These are phyloP conservation scores for Abrus precatorius DNA, from an alignment of 306 rosid species.

Conservation along the genomic window DNA sequence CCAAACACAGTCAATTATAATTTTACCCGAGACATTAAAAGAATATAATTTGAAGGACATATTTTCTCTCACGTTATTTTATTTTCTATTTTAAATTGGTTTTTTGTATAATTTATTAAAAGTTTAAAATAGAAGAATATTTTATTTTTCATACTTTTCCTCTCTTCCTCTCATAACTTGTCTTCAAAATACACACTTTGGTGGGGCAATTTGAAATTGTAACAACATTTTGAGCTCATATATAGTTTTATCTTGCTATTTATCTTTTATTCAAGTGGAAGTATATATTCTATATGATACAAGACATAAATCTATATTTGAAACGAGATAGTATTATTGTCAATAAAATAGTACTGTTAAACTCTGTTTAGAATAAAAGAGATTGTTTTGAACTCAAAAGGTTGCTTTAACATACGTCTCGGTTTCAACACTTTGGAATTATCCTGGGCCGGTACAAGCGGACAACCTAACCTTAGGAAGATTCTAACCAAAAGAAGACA, in stretches of 20 bases:
- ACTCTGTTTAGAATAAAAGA: neutral
- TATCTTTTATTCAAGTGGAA: neutral
- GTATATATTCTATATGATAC: neutral
- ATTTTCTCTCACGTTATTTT: too few relatives aligned
- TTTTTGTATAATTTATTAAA: too few relatives aligned
- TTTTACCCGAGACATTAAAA: too few relatives aligned
- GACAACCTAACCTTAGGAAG: neutral
- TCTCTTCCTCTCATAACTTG: neutral
- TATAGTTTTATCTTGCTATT: neutral
- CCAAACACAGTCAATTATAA: too few relatives aligned
- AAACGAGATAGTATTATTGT: neutral
- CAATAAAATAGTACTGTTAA: neutral
- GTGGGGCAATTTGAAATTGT: neutral
- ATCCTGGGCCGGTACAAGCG: neutral
- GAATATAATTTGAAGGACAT: too few relatives aligned
- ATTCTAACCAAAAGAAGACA: slow-evolving; percentile 23
- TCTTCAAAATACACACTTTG: neutral
- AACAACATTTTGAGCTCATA: neutral
- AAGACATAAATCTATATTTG: too few relatives aligned
- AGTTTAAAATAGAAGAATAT: too few relatives aligned
- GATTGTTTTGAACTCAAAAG: neutral
- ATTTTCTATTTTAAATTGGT: too few relatives aligned
- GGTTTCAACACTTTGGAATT: neutral
- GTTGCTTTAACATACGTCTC: neutral
- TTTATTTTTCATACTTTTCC: too few relatives aligned